phyloP scores from a whole-genome alignment of 1,139 yeast genomes.

The Candida frijolesensis region DNA sequence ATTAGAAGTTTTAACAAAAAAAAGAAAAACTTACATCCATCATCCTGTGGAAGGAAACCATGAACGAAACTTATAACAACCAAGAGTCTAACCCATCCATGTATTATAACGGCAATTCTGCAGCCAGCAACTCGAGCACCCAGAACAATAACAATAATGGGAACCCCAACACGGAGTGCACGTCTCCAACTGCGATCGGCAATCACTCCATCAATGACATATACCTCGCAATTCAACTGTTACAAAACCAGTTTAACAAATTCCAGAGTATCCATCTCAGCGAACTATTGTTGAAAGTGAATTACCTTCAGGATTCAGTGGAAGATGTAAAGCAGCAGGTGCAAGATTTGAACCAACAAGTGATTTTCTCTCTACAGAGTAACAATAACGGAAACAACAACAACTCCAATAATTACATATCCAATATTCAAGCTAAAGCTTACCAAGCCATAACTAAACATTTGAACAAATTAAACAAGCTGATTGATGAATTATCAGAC shows the following conservation, averaged over 20 bases:
- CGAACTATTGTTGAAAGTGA: slow-evolving; percentile 27
- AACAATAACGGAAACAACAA: neutral
- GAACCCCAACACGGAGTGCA: neutral
- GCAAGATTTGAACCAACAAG: slow-evolving; percentile 18
- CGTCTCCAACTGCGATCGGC: slow-evolving; percentile 5
- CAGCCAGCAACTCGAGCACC: slow-evolving; percentile 2
- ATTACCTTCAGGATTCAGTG: slow-evolving; percentile 28
- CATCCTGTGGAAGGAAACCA: slow-evolving; percentile 2
- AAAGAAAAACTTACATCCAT: neutral
- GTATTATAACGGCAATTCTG: slow-evolving; percentile 10
- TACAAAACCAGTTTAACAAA: slow-evolving; percentile 21
- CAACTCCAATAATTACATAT: slow-evolving; percentile 1
- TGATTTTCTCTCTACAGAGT: slow-evolving; percentile 13
- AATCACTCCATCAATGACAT: slow-evolving; percentile 17
- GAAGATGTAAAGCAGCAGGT: slow-evolving; percentile 17
- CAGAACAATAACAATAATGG: slow-evolving; percentile 3
- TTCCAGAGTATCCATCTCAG: slow-evolving; percentile 28
- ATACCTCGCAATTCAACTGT: slow-evolving; percentile 17
- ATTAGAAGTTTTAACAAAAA: no score
- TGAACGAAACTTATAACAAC: slow-evolving; percentile 16
- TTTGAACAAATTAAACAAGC: slow-evolving; percentile 25
- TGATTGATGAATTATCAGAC: slow-evolving; percentile 22
- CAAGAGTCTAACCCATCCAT: slow-evolving; percentile 12
- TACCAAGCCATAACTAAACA: slow-evolving; percentile 27
- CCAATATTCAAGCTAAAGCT: slow-evolving; percentile 16